Evolutionary conservation across 805 yeast species (phyloP).

Genomic region (Komagataella ulmi): DNA sequence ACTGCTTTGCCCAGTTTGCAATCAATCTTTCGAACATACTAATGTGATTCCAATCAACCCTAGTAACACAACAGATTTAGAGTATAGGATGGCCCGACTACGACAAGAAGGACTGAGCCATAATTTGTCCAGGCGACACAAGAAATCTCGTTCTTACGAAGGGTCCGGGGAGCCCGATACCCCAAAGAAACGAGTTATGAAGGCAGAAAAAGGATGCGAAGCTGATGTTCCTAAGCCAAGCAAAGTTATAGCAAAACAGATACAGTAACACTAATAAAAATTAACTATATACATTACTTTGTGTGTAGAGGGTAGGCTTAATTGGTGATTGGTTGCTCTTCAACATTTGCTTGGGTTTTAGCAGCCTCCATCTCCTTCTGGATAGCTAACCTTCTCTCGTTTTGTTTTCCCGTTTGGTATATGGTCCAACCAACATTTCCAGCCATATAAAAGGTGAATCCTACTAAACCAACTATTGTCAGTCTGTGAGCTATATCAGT

Average conservation of each 20-base stretch:
- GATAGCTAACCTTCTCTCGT: slow-evolving; percentile 26
- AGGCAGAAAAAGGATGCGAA: neutral
- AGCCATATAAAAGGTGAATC: slow-evolving; percentile 33
- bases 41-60: slow-evolving; percentile 21
- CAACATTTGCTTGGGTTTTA: neutral
- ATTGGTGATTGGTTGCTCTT: neutral
- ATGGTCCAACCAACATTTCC: slow-evolving; percentile 39
- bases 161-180: neutral
- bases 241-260: neutral
- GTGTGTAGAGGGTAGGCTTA: neutral
- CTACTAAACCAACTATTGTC: slow-evolving; percentile 54
- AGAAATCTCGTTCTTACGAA: neutral
- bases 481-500: slow-evolving; percentile 64
- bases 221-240: neutral
- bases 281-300: neutral
- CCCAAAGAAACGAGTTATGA: neutral
- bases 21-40: slow-evolving; percentile 4
- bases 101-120: neutral
- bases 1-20: slow-evolving; percentile 29
- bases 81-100: neutral
- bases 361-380: slow-evolving; percentile 13
- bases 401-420: slow-evolving; percentile 37
- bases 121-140: neutral
- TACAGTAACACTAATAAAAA: neutral
- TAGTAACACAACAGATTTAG: slow-evolving; percentile 1